These are phyloP conservation scores for Porodaedalea pini DNA, from an alignment of 1,284 basidiomycete species.

Conservation along the genomic window DNA sequence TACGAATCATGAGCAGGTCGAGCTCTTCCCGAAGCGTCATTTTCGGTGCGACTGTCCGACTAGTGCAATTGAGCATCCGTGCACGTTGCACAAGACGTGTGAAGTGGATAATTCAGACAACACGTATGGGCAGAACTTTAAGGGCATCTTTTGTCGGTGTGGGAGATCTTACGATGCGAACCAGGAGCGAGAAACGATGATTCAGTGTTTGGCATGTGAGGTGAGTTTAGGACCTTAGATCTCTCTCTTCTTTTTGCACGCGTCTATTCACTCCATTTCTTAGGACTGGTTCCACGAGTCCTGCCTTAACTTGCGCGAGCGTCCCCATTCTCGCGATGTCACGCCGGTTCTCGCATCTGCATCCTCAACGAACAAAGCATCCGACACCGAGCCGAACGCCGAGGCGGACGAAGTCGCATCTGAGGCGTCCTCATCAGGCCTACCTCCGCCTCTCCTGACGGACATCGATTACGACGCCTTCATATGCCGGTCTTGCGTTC, in stretches of 20 bases:
- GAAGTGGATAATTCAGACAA: conserved; percentile 60
- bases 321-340: conserved; percentile 46
- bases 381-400: conserved; percentile 20
- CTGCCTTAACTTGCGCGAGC: conserved; percentile 71
- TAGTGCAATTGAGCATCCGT: conserved; percentile 49
- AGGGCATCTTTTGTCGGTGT: conserved; percentile 67
- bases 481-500: conserved; percentile 64
- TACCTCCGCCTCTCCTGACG: conserved; percentile 62
- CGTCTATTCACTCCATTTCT: background rate
- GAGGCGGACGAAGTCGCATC: conserved; percentile 40
- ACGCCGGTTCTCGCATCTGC: conserved; percentile 34
- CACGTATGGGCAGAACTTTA: conserved; percentile 68
- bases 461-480: conserved; percentile 68
- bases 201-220: conserved; percentile 80
- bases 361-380: conserved; percentile 10
- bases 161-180: conserved; percentile 62
- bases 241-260: conserved; percentile 6
- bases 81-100: conserved; percentile 51
- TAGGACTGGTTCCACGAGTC: conserved; percentile 88
- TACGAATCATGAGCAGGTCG: conserved; percentile 75
- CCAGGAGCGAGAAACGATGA: conserved; percentile 75
- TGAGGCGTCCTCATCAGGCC: conserved; percentile 55
- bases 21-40: conserved; percentile 76
- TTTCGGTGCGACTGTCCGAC: conserved; percentile 84
- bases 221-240: conserved; percentile 39